These are phyloP conservation scores for Parathielavia hyrcaniae DNA, from an alignment of 495 filamentous ascomycete species.

Conservation along the genomic window DNA sequence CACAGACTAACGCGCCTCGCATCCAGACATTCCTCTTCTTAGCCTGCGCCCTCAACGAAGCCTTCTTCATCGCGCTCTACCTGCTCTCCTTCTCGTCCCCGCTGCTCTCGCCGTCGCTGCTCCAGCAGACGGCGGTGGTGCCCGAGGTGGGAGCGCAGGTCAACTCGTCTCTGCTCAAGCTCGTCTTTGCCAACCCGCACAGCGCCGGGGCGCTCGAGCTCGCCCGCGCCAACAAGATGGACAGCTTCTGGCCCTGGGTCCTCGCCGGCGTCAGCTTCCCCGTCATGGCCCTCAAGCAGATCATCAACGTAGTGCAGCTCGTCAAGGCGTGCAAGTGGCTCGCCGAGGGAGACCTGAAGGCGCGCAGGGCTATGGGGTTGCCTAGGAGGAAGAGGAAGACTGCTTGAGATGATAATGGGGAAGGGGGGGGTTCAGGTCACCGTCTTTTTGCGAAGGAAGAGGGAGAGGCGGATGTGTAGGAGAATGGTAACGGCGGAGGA, in stretches of 20 bases:
- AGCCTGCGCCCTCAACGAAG: constrained; percentile 84
- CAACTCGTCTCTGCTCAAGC: constrained; percentile 52
- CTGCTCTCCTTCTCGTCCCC: constrained; percentile 94
- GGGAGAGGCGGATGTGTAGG: neutral
- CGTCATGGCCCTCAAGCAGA: constrained; percentile 85
- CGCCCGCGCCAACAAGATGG: constrained; percentile 91
- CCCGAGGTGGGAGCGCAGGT: constrained; percentile 61
- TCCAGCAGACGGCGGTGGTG: constrained; percentile 47
- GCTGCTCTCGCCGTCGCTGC: constrained; percentile 72
- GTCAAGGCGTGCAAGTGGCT: constrained; percentile 90
- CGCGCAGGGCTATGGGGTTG: constrained; percentile 48
- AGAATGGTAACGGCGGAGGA: neutral
- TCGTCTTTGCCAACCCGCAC: constrained; percentile 75
- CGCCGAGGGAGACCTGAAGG: constrained; percentile 72
- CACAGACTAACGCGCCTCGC: constrained; percentile 11
- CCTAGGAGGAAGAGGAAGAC: constrained; percentile 42
- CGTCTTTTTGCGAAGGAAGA: too few relatives aligned
- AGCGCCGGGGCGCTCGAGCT: constrained; percentile 87
- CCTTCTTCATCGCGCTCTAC: constrained; percentile 97
- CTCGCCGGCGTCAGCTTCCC: constrained; percentile 75
- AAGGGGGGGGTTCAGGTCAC: neutral
- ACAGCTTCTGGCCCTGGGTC: constrained; percentile 77
- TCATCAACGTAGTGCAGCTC: constrained; percentile 89
- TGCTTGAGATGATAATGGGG: constrained; percentile 7
- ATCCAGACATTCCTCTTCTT: constrained; percentile 79